Percentiles rank a stretch among this genome's conserved stretches.
Conservation (phyloP, 1,284 basidiomycete genomes). For the Rhizoctonia solani region DNA sequence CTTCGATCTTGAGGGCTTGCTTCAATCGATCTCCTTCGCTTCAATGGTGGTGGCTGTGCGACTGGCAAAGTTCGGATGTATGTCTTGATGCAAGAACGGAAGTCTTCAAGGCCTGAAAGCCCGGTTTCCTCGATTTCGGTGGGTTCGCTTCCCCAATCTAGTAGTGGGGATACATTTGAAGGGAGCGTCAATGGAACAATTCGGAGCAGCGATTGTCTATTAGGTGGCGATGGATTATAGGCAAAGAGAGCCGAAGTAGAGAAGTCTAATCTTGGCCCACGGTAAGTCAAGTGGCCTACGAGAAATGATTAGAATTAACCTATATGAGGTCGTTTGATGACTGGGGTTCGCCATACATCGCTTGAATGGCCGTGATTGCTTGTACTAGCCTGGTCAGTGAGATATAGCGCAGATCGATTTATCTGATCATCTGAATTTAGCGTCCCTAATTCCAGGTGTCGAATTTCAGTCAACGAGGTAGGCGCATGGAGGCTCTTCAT, state of each 20-base stretch:
- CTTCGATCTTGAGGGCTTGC: not conserved
- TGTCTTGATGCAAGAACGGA: conserved; percentile 14
- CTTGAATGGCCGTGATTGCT: not conserved
- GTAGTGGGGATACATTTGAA: not conserved
- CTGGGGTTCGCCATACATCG: conserved; percentile 19
- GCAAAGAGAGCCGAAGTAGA: not conserved
- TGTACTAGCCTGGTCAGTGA: conserved; percentile 8
- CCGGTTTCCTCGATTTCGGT: not conserved
- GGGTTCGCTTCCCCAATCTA: conserved; percentile 10
- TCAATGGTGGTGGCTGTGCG: not conserved
- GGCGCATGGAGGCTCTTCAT: conserved; percentile 1
- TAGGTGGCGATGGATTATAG: conserved; percentile 2
- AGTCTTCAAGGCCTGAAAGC: conserved; percentile 19
- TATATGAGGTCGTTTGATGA: not conserved
- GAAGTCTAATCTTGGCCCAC: conserved; percentile 11
- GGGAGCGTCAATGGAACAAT: conserved; percentile 1
- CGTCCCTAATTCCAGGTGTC: conserved; percentile 12
- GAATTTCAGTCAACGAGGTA: not conserved
- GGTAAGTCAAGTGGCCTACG: conserved; percentile 12
- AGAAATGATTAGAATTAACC: conserved; percentile 15
- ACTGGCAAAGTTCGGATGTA: not conserved
- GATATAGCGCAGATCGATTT: not conserved
- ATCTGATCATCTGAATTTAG: not conserved
- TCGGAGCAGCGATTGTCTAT: not conserved
- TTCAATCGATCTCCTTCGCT: conserved; percentile 8